Conservation (phyloP, 768 basidiomycete species). For the Dioszegia hungarica region DNA sequence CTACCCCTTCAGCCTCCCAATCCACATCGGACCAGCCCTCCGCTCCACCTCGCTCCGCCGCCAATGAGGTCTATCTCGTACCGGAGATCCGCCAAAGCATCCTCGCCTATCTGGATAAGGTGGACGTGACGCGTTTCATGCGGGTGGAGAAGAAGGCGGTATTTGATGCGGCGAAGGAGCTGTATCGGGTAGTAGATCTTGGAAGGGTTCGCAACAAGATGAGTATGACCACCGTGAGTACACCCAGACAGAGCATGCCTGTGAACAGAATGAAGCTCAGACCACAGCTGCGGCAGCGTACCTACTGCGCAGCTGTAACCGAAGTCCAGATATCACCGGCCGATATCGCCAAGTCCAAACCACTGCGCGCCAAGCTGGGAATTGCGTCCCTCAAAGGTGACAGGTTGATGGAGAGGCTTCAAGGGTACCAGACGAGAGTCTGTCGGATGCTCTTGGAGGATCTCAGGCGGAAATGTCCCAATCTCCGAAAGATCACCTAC, state of each 20-base stretch:
- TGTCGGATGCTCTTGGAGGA: background rate
- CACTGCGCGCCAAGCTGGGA: no score
- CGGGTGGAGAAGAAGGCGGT: background rate
- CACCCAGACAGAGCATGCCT: background rate
- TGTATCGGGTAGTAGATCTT: background rate
- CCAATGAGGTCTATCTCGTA: background rate
- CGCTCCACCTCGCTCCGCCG: background rate
- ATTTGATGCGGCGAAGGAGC: background rate
- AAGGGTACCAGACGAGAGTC: background rate
- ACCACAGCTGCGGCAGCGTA: no score
- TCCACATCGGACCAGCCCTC: no score
- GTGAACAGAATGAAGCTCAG: background rate
- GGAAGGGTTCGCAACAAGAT: background rate
- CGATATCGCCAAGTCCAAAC: no score
- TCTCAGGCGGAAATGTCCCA: background rate
- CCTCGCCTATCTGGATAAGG: background rate
- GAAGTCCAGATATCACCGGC: no score
- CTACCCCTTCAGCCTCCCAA: no score
- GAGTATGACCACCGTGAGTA: background rate
- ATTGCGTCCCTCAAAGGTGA: no score
- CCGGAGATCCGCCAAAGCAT: background rate
- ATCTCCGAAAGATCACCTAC: background rate
- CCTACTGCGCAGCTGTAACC: no score
- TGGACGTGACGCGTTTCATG: background rate
- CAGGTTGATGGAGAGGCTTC: no score